Evolutionary conservation across 2,329 filamentous ascomycete species (phyloP).

Genomic region (Colletotrichum sp.): DNA sequence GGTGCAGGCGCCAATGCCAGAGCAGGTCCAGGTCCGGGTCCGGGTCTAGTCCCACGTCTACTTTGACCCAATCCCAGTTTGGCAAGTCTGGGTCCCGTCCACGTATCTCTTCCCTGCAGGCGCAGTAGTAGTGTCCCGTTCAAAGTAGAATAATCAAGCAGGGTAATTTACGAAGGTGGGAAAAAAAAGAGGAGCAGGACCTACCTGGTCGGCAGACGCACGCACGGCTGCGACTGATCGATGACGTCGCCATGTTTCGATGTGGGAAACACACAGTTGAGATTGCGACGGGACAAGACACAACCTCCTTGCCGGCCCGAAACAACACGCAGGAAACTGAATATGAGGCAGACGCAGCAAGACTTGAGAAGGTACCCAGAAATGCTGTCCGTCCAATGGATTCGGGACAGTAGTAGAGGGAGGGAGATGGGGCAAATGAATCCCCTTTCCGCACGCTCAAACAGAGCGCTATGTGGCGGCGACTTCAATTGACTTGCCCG

Average conservation of each 20-base stretch:
- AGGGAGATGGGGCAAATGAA: not conserved
- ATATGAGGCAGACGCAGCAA: not conserved
- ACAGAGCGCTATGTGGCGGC: not conserved
- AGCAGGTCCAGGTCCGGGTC: not conserved
- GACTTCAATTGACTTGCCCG: not conserved
- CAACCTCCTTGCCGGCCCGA: not conserved
- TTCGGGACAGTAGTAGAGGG: not conserved
- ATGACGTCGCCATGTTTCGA: conserved; percentile 19
- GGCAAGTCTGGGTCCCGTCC: not conserved
- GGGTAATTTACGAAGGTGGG: not conserved
- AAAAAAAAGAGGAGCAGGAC: not conserved
- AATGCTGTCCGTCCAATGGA: not conserved
- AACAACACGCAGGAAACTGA: not conserved
- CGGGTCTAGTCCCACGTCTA: not conserved
- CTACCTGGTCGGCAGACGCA: not conserved
- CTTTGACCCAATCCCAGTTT: not conserved
- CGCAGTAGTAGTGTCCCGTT: not conserved
- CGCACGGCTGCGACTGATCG: not conserved
- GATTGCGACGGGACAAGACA: not conserved
- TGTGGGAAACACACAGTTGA: conserved; percentile 9
- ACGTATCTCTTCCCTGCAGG: not conserved
- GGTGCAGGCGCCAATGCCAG: not conserved
- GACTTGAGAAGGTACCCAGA: not conserved
- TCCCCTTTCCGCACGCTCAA: not conserved
- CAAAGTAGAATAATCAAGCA: not conserved